These are phyloP conservation scores for Pichia inconspicua DNA, from an alignment of 1,139 yeast species.

Conservation along the genomic window DNA sequence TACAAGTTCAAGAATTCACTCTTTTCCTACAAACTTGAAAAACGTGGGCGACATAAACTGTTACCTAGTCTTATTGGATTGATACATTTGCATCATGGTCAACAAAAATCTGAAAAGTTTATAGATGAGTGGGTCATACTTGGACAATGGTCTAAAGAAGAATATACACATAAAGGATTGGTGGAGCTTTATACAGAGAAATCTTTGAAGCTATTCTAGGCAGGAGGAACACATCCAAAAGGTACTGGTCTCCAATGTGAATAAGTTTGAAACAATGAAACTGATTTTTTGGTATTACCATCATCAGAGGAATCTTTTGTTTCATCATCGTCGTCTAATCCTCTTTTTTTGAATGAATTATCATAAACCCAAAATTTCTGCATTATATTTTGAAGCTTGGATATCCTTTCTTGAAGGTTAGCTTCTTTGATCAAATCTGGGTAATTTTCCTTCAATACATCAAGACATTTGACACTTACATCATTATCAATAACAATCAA, in stretches of 20 bases:
- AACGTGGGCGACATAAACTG: constrained; percentile 15
- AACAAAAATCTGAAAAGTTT: constrained; percentile 13
- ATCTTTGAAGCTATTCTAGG: constrained; percentile 6
- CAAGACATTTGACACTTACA: constrained; percentile 5
- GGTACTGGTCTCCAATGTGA: constrained; percentile 40
- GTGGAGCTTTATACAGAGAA: constrained; percentile 15
- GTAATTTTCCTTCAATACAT: constrained; percentile 2
- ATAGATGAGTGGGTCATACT: constrained; percentile 22
- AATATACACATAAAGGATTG: constrained; percentile 23
- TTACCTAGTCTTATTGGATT: constrained; percentile 23
- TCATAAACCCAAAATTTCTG: constrained; percentile 18
- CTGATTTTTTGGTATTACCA: neutral
- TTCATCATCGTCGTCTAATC: constrained; percentile 2
- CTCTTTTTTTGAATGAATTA: neutral
- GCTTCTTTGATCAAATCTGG: neutral
- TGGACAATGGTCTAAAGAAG: constrained; percentile 17
- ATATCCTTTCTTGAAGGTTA: constrained; percentile 1
- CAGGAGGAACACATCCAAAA: constrained; percentile 30
- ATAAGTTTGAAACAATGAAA: constrained; percentile 27
- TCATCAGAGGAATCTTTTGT: constrained; percentile 4
- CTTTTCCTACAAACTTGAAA: constrained; percentile 17
- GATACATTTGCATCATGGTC: constrained; percentile 19
- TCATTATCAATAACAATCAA: constrained; percentile 3
- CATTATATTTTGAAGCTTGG: constrained; percentile 10
- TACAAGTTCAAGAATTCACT: neutral